A percentile compares a stretch with the other conserved stretches of the same genome.
These are phyloP conservation scores for Crassisporium funariophilum DNA, from an alignment of 768 basidiomycete genomes.

Conservation along the genomic window DNA sequence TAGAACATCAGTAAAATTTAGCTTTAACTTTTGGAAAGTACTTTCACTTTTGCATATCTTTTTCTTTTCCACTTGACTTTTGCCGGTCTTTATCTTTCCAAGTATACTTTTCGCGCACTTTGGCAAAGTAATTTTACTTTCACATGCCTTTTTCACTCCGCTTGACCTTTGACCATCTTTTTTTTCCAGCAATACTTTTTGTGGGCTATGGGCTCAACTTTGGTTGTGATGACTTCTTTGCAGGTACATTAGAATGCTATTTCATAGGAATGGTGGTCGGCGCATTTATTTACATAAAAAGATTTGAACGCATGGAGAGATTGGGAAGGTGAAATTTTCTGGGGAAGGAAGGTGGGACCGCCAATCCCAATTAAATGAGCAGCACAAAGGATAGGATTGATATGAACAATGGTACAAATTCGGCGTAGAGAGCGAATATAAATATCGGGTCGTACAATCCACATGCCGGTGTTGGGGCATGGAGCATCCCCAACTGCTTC, in stretches of 20 bases:
- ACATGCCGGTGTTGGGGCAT: slow-evolving; percentile 4
- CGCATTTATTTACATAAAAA: not conserved
- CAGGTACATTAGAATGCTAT: slow-evolving; percentile 1
- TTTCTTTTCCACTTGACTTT: too few relatives aligned
- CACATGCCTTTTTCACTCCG: too few relatives aligned
- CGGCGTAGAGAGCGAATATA: not conserved
- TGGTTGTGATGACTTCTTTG: too few relatives aligned
- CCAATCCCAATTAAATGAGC: slow-evolving; percentile 18
- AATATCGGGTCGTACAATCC: slow-evolving; percentile 2
- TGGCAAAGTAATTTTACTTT: too few relatives aligned
- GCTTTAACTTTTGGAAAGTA: too few relatives aligned
- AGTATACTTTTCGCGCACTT: too few relatives aligned
- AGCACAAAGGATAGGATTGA: slow-evolving; percentile 29
- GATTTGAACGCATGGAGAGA: not conserved
- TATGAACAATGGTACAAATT: slow-evolving; percentile 15
- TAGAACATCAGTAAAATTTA: too few relatives aligned
- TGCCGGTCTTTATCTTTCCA: too few relatives aligned
- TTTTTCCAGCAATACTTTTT: too few relatives aligned
- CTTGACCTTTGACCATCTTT: too few relatives aligned
- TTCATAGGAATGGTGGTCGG: not conserved
- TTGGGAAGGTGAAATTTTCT: not conserved
- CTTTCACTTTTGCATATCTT: too few relatives aligned
- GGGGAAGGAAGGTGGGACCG: not conserved
- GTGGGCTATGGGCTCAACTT: too few relatives aligned
- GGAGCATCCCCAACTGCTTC: not conserved